Percentiles rank a stretch among this genome's conserved stretches.
Conservation (phyloP, 345 rosid genomes). For the Nephelium lappaceum region DNA sequence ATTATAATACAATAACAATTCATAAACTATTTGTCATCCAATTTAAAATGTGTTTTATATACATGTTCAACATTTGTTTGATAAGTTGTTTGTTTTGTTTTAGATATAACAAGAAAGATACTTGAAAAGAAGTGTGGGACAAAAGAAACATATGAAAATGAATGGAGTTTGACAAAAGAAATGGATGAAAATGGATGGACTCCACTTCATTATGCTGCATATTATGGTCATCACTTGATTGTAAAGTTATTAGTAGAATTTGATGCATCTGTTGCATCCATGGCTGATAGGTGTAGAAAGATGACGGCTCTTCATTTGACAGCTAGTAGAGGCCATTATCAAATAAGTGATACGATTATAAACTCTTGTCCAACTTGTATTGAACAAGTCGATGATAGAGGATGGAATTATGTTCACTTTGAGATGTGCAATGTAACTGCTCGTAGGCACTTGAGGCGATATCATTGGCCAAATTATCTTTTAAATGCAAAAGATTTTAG, state of each 20-base stretch:
- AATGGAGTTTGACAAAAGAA: not conserved
- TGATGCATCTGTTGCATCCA: not conserved
- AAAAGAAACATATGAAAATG: no score
- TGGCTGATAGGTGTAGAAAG: not conserved
- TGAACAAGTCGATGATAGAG: not conserved
- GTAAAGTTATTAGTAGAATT: not conserved
- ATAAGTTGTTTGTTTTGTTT: not conserved
- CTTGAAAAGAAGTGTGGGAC: not conserved
- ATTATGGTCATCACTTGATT: not conserved
- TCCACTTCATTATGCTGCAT: slow-evolving; percentile 7
- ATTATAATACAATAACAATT: no score
- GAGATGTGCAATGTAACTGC: not conserved
- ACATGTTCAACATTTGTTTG: no score
- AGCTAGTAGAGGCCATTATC: not conserved
- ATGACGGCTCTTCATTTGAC: slow-evolving; percentile 7
- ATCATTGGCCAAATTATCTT: not conserved
- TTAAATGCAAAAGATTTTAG: not conserved
- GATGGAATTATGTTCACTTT: not conserved
- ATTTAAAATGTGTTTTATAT: no score
- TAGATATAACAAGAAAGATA: not conserved
- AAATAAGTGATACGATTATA: not conserved
- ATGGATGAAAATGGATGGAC: not conserved
- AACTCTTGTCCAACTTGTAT: not conserved
- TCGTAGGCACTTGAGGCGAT: no score
- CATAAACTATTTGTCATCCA: no score